Evolutionary conservation across 2,329 filamentous ascomycete species (phyloP), one percentile per base, ranked within the genome.

Genomic region (Sporothrix phasma): DNA sequence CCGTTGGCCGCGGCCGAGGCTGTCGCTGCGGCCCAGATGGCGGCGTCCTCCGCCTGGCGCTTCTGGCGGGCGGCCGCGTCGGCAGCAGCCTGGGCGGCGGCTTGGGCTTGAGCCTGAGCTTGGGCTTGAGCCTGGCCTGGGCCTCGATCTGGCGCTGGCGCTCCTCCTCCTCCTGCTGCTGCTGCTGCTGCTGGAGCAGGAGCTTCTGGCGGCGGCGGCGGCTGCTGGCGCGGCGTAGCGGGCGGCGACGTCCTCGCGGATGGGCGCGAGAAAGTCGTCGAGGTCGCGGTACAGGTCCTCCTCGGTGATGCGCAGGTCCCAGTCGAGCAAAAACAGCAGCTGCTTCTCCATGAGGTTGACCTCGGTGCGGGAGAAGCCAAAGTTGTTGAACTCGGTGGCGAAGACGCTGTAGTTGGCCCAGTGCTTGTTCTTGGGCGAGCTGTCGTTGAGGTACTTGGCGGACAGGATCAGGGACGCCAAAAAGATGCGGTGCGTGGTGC

Each of bases 341-440:
- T 99, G 94, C 83, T 96, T 95, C 83, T 99, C 94, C 94, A 99
- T 99, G 67, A 97, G 83, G 80, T 99, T 99, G 71, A 99, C 94
- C 78, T 99, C 94, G 41, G 90, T 94, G 69, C 92, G 83, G 71
- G 87, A 93, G 81, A 99, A 97, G 70, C 92, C 90, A 72, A 97
- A 99, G 72, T 81, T 84, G 73, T 79, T 81, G 67, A 71, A 73
- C 8, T 81, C 78, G 11, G 86, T 85, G 74, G 81, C 88, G 70
- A 96, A 87, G 71, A 87, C 79, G 66, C 89, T 96, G 81, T 97
- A 99, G 72, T 87, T 88, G 69, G 94, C 92, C 94, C 94, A 99
- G 82, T 99, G 94, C 86, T 97, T 97, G 85, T 99, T 99, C 87
- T 97, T 97, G 68, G 94, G 94, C 13, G 92, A 97, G 67, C 92